phyloP scores from a whole-genome alignment of 495 filamentous ascomycete genomes.

The Aspergillus cristatus region DNA sequence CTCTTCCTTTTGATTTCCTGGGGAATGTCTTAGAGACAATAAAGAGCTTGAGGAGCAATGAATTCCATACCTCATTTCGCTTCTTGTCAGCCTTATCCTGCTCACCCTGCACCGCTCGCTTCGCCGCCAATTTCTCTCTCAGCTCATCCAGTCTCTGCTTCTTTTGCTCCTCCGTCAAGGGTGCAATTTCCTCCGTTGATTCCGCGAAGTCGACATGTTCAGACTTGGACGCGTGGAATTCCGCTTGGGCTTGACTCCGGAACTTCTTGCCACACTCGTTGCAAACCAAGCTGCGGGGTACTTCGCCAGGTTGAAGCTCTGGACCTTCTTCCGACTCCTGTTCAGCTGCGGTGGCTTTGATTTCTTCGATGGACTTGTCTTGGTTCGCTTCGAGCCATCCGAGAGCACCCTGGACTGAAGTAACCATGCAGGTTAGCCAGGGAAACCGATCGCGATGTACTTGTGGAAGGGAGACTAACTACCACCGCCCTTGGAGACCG shows the following conservation, averaged over 20 bases:
- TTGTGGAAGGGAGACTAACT: constrained; percentile 41
- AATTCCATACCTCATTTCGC: constrained; percentile 67
- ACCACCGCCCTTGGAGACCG: constrained; percentile 67
- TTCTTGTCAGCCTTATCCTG: constrained; percentile 78
- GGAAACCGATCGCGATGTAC: no score
- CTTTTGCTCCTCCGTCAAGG: constrained; percentile 89
- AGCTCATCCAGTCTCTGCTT: constrained; percentile 67
- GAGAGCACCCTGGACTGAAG: constrained; percentile 72
- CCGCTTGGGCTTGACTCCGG: constrained; percentile 64
- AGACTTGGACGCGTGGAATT: constrained; percentile 85
- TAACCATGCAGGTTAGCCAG: neutral
- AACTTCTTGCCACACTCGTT: constrained; percentile 93
- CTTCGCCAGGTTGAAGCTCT: constrained; percentile 52
- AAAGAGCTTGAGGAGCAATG: neutral
- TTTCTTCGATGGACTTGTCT: constrained; percentile 71
- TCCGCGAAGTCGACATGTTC: constrained; percentile 89
- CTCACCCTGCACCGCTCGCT: constrained; percentile 57
- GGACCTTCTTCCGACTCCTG: constrained; percentile 46
- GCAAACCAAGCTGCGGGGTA: constrained; percentile 63
- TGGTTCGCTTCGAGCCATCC: constrained; percentile 91
- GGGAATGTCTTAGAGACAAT: neutral
- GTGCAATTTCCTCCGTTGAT: constrained; percentile 81
- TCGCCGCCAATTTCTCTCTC: constrained; percentile 60
- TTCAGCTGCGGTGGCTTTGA: constrained; percentile 38
- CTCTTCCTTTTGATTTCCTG: constrained; percentile 82